Conservation (phyloP, 2,329 filamentous ascomycete genomes). For the Zelopaecilomyces penicillatus region DNA sequence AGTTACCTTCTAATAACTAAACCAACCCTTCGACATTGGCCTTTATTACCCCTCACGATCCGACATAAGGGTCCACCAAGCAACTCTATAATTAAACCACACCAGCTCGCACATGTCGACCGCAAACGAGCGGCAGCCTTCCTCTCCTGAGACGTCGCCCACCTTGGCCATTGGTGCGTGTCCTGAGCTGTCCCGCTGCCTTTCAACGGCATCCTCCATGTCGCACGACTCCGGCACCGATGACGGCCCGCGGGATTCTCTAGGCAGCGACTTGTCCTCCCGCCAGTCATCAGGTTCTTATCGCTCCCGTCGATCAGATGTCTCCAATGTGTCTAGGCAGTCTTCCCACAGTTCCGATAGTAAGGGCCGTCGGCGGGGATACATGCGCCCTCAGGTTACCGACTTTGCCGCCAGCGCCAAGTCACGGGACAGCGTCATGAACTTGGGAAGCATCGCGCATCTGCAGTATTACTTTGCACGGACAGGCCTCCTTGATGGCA, state of each 20-base stretch:
- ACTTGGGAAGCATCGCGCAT: slow-evolving; percentile 91
- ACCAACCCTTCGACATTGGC: too few species aligned
- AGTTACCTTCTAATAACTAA: too few species aligned
- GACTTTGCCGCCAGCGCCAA: slow-evolving; percentile 85
- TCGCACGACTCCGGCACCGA: slow-evolving; percentile 48
- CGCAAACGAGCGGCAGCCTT: slow-evolving; percentile 24
- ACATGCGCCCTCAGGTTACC: slow-evolving; percentile 78
- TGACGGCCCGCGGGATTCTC: slow-evolving; percentile 42
- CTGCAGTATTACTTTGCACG: slow-evolving; percentile 97
- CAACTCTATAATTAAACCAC: too few species aligned
- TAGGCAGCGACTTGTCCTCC: slow-evolving; percentile 44
- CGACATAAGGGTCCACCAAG: too few species aligned
- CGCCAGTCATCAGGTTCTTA: slow-evolving; percentile 58
- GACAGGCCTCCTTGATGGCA: slow-evolving; percentile 86
- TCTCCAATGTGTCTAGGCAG: slow-evolving; percentile 31
- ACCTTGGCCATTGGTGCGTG: slow-evolving; percentile 53
- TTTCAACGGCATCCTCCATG: slow-evolving; percentile 54
- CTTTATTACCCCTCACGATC: too few species aligned
- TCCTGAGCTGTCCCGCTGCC: slow-evolving; percentile 51
- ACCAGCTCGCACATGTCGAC: slow-evolving; percentile 21
- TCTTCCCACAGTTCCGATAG: slow-evolving; percentile 38
- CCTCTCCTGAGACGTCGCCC: slow-evolving; percentile 53
- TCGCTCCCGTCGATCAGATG: slow-evolving; percentile 36
- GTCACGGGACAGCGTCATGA: slow-evolving; percentile 90
- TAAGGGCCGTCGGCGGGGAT: slow-evolving; percentile 59